Base-by-base conservation (phyloP, 2,329 filamentous ascomycete genomes). In the Ascomycota sp. region DNA sequence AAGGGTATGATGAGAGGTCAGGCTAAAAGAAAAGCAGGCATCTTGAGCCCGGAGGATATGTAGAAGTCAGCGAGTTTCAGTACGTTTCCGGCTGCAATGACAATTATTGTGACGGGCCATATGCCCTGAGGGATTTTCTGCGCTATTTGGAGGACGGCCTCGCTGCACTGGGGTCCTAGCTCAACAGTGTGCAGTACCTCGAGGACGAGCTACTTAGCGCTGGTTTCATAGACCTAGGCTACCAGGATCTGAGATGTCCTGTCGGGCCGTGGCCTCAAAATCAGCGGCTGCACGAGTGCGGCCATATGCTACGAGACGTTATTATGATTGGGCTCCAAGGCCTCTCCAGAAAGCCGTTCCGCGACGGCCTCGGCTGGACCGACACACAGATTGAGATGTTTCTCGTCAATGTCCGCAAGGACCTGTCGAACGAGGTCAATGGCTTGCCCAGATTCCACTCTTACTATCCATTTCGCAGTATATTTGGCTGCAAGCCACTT, bases 21-120 rank as follows among this genome's bases (percentile, higher is more conserved):
- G n/a, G n/a, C n/a, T n/a, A n/a, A n/a, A n/a, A n/a, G n/a, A n/a
- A n/a, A n/a, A n/a, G n/a, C n/a, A 63, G 59, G 31, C 59, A 65
- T 37, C 44, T 64, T 7, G 63, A 63, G 34, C 61, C 62, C 1
- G 61, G 61, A 20, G 62, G 60, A 19, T 64, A 56, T 32, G 46
- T 65, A 19, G 61, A 66, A 37, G 39, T 63, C 17, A 56, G 61
- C 33, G 62, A 65, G 25, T 51, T 64, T 25, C 44, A 54, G 25
- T 53, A 55, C 38, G 37, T 37, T 9, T 44, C 55, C 4, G 45
- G 46, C 8, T 56, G 54, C 40, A 61, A 65, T 40, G 62, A 66
- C 44, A 29, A 40, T 26, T 53, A 55, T 1, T 55, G 57, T 25
- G 40, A 49, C 13, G 52, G 50, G 0, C 52, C 55, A 4, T 63